Conservation (phyloP, 169 alveolate species). For the Besnoitia besnoiti region DNA sequence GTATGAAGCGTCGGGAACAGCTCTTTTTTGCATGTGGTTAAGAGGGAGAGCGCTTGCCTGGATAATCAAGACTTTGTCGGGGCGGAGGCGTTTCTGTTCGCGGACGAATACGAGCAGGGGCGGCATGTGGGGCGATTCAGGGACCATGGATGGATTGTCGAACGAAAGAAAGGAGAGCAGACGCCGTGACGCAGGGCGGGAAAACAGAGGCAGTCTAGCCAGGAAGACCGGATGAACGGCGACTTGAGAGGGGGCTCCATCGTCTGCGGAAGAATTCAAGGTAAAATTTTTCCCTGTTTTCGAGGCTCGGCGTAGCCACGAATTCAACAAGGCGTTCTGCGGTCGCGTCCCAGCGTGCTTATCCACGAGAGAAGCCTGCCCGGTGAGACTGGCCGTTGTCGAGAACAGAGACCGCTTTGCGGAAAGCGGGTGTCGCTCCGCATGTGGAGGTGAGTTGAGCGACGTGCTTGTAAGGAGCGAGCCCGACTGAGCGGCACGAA, state of each 20-base stretch:
- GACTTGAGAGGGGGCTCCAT: not conserved
- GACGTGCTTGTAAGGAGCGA: not conserved
- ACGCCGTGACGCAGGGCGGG: conserved; percentile 7
- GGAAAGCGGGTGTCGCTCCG: not conserved
- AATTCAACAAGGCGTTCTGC: not conserved
- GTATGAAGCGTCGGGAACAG: no score
- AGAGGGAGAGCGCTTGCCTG: not conserved
- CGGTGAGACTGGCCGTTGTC: not conserved
- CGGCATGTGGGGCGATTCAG: not conserved
- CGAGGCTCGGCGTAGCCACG: not conserved
- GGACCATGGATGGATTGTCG: conserved; percentile 34
- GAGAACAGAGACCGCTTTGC: not conserved
- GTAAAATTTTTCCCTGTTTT: not conserved
- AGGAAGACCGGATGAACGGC: conserved; percentile 10
- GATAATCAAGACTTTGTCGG: conserved; percentile 57
- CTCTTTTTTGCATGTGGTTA: no score
- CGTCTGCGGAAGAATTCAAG: not conserved
- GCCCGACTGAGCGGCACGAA: not conserved
- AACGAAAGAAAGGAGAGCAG: conserved; percentile 47
- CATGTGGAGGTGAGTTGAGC: not conserved
- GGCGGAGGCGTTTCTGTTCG: conserved; percentile 37
- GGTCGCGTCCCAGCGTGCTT: not conserved
- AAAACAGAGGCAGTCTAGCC: conserved; percentile 6
- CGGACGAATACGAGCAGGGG: conserved; percentile 40
- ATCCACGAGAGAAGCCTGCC: not conserved